Percentiles rank a stretch among this genome's conserved stretches.
Evolutionary conservation across 768 basidiomycete genomes (phyloP).

Genomic region (Auricularia cornea): DNA sequence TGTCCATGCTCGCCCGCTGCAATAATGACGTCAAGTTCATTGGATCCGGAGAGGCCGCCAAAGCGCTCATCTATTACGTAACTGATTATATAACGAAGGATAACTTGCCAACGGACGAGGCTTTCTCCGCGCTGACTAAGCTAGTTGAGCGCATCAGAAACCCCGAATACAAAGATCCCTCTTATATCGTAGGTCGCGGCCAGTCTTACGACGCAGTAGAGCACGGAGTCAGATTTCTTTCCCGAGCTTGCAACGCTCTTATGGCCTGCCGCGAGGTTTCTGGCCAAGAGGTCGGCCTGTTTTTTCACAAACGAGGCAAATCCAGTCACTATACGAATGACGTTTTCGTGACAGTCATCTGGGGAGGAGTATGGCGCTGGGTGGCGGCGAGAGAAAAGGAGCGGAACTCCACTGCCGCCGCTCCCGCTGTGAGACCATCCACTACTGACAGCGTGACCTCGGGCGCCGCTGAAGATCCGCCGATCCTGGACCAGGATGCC

Average conservation of each 20-base stretch:
- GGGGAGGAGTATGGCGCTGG: neutral
- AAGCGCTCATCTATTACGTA: constrained; percentile 3
- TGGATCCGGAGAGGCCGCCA: neutral
- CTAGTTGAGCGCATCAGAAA: neutral
- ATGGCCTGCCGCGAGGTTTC: neutral
- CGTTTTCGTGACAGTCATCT: neutral
- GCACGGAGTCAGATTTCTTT: neutral
- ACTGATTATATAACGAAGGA: constrained; percentile 5
- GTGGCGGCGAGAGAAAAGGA: too few species aligned
- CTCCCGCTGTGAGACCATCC: too few species aligned
- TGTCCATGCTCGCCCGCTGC: neutral
- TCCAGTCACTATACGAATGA: neutral
- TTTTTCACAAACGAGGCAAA: neutral
- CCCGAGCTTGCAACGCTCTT: neutral
- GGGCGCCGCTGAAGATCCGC: too few species aligned
- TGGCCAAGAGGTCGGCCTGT: neutral
- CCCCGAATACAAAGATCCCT: neutral
- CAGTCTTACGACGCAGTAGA: neutral
- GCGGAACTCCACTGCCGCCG: too few species aligned
- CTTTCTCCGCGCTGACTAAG: neutral
- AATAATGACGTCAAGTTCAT: constrained; percentile 4
- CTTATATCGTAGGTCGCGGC: neutral
- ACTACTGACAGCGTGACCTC: too few species aligned
- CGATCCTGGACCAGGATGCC: too few species aligned
- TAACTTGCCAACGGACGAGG: neutral